phyloP scores from a whole-genome alignment of 129 eudicot genomes.

The Apium graveolens region DNA sequence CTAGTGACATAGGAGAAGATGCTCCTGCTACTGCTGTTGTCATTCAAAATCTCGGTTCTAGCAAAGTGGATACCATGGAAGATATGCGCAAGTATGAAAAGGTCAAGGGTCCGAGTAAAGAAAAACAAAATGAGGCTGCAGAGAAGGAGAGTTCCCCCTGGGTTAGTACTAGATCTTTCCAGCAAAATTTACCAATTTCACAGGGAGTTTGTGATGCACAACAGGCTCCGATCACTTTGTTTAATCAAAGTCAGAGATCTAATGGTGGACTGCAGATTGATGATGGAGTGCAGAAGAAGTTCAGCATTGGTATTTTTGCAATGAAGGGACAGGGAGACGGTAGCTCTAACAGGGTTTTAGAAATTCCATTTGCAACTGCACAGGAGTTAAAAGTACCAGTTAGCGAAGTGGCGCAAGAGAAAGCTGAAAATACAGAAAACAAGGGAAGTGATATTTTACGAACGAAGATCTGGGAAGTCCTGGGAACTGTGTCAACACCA shows the following conservation, averaged over 20 bases:
- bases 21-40: conserved; percentile 15
- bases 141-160: conserved; percentile 36
- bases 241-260: conserved; percentile 19
- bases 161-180: conserved; percentile 28
- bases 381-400: conserved; percentile 22
- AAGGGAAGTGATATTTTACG: conserved; percentile 47
- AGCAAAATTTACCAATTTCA: conserved; percentile 22
- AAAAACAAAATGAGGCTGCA: conserved; percentile 19
- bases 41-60: conserved; percentile 21
- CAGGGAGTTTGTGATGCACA: conserved; percentile 30
- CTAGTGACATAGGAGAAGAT: conserved; percentile 19
- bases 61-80: conserved; percentile 24
- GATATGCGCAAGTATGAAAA: conserved; percentile 22
- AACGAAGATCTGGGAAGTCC: conserved; percentile 67
- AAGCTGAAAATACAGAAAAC: conserved; percentile 31
- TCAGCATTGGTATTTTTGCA: conserved; percentile 15
- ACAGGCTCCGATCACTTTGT: conserved; percentile 22
- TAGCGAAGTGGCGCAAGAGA: conserved; percentile 33
- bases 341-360: conserved; percentile 19
- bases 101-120: conserved; percentile 17
- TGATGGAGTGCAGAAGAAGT: conserved; percentile 29
- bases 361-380: conserved; percentile 27
- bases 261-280: conserved; percentile 26
- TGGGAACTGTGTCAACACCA: conserved; percentile 60
- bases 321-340: conserved; percentile 24